Base-by-base conservation (phyloP, 2,329 filamentous ascomycete genomes). In the Ophiostoma quercus region DNA sequence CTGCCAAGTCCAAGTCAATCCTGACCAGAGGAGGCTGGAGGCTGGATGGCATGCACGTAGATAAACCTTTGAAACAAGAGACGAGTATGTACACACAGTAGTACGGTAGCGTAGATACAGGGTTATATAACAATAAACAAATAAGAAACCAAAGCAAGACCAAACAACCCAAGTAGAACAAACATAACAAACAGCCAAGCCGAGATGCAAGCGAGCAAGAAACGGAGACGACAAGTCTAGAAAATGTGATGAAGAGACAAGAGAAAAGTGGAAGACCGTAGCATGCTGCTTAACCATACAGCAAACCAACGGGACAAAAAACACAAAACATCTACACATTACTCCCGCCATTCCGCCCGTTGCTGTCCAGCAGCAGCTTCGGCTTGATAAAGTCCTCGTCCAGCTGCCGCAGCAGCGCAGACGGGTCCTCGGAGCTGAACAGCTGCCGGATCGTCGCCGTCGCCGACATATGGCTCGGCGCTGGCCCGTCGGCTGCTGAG, bases 381-480 rank as follows among this genome's bases (percentile, higher is more conserved):
- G 74, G 74, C 72, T 74, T 74, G 71, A 75, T 76, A 68, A 72
- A 76, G 69, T 76, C 92, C 79, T 99, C 95, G 78, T 99, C 95
- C 71, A 99, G 82, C 80, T 97, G 94, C 74, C 89, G 89, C 79
- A 99, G 96, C 80, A 96, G 87, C 65, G 91, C 92, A 11, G 92
- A 91, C 63, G 96, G 93, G 78, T 99, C 95, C 67, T 96, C 92
- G 0, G 90, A 86, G 19, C 90, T 91, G 74, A 96, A 88, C 9
- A 99, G 82, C 76, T 94, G 91, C 70, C 89, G 88, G 71, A 97
- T 88, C 0, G 93, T 91, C 39, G 88, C 90, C 25, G 88, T 86
- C 12, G 92, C 92, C 37, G 87, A 91, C n/a, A 92, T 81, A 60
- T 84, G 80, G 29, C 41, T 29, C 41, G 25, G 11, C n/a, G 34